Percentiles rank a stretch among this genome's conserved stretches.
These are phyloP conservation scores for Cymbidium sinense DNA, from an alignment of 106 monocot genomes.

Conservation along the genomic window DNA sequence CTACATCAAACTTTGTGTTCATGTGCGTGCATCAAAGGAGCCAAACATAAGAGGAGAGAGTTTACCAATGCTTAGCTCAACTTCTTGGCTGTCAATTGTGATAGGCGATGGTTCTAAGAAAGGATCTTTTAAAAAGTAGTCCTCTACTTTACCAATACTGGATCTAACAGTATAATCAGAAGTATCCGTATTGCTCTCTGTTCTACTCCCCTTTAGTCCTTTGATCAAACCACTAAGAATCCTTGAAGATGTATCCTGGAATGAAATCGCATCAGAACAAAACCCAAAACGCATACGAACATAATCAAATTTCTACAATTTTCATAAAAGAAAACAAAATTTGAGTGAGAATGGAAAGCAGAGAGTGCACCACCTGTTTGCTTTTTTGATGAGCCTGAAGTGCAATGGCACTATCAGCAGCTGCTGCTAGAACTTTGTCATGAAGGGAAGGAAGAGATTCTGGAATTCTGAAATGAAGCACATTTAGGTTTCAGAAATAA, in stretches of 20 bases:
- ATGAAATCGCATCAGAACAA: slow-evolving; percentile 12
- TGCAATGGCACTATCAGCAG: slow-evolving; percentile 63
- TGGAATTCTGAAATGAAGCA: slow-evolving; percentile 51
- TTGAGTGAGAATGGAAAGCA: background rate
- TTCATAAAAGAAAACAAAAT: background rate
- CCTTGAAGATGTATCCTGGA: slow-evolving; percentile 40
- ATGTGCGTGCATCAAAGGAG: background rate
- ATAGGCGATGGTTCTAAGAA: slow-evolving; percentile 18
- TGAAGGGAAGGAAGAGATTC: slow-evolving; percentile 88
- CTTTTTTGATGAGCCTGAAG: slow-evolving; percentile 49
- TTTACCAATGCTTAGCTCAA: slow-evolving; percentile 69
- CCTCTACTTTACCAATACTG: slow-evolving; percentile 46
- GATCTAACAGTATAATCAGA: slow-evolving; percentile 10
- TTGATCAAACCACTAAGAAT: slow-evolving; percentile 67
- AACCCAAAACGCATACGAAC: background rate
- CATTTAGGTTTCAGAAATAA: slow-evolving; percentile 3
- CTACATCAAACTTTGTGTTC: no score
- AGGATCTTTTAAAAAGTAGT: slow-evolving; percentile 51
- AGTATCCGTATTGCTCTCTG: slow-evolving; percentile 24
- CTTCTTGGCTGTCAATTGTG: slow-evolving; percentile 15
- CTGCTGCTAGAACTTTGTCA: slow-evolving; percentile 93
- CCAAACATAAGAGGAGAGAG: slow-evolving; percentile 4
- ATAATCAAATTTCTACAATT: background rate
- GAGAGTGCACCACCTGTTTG: slow-evolving; percentile 61
- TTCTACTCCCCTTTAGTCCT: slow-evolving; percentile 67